Evolutionary conservation across 1,284 basidiomycete genomes (phyloP).

Genomic region (Mrakiaceae sp.): DNA sequence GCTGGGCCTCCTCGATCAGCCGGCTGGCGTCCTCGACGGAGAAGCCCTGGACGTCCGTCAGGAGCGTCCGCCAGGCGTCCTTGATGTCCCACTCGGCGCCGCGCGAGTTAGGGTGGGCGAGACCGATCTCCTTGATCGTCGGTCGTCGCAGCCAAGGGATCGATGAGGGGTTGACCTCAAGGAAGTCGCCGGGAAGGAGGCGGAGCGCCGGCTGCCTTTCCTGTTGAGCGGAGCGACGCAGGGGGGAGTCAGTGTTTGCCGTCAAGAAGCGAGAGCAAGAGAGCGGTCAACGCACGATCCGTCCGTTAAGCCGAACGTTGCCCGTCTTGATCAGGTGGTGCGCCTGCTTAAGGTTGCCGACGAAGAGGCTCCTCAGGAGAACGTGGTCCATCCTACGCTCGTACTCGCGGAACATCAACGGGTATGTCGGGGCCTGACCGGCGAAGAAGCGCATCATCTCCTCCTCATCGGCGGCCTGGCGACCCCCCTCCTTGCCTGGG

Average conservation of each 20-base stretch:
- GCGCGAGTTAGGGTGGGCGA: background rate
- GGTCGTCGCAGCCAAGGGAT: conserved; percentile 1
- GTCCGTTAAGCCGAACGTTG: conserved; percentile 79
- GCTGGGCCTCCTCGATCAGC: background rate
- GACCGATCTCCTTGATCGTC: background rate
- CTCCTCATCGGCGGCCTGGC: conserved; percentile 4
- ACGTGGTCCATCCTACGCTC: conserved; percentile 88
- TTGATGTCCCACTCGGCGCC: background rate
- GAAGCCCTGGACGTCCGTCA: background rate
- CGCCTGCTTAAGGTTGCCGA: conserved; percentile 80
- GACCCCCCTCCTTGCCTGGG: conserved; percentile 18
- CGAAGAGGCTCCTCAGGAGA: conserved; percentile 85
- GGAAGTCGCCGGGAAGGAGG: conserved; percentile 86
- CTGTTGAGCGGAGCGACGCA: conserved; percentile 35
- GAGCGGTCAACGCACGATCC: conserved; percentile 49
- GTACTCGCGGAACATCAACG: conserved; percentile 85
- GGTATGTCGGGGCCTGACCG: conserved; percentile 65
- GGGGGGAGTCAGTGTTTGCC: background rate
- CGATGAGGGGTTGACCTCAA: conserved; percentile 63
- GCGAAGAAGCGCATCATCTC: conserved; percentile 23
- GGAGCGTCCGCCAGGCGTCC: background rate
- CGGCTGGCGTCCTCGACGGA: background rate
- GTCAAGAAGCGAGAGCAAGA: conserved; percentile 1
- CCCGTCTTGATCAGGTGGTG: conserved; percentile 76
- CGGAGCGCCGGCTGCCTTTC: conserved; percentile 78